Conservation (phyloP, 352 stramenopile species). For the Phytophthora sp. region DNA sequence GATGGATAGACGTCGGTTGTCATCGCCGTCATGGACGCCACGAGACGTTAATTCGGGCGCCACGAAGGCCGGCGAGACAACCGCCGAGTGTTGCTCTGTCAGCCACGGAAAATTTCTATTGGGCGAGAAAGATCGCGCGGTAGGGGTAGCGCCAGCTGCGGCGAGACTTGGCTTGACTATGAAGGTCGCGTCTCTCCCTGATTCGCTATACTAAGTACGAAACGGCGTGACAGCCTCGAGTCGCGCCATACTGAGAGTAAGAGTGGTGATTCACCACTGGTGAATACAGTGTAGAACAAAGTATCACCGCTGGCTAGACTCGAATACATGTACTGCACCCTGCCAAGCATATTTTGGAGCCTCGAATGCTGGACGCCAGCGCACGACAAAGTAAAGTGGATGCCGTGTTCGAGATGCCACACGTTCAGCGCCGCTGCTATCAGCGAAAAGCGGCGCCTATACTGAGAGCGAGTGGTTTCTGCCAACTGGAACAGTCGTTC, state of each 20-base stretch:
- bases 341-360: no score
- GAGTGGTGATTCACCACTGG: no score
- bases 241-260: not conserved
- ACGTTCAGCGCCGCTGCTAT: slow-evolving; percentile 30
- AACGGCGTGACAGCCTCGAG: not conserved
- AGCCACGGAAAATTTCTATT: slow-evolving; percentile 38
- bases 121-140: slow-evolving; percentile 28
- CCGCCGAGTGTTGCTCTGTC: not conserved
- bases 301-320: no score
- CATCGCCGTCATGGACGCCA: not conserved
- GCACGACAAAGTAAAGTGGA: slow-evolving; percentile 15
- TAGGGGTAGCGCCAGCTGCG: slow-evolving; percentile 15
- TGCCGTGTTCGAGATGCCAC: slow-evolving; percentile 12
- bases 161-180: slow-evolving; percentile 18
- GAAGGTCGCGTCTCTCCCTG: slow-evolving; percentile 12
- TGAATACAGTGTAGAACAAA: no score
- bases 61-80: no score
- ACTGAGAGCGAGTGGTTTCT: slow-evolving; percentile 16
- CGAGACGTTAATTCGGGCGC: not conserved
- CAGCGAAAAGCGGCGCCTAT: slow-evolving; percentile 5
- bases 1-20: slow-evolving; percentile 15
- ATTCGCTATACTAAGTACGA: slow-evolving; percentile 24
- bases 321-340: no score
- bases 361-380: not conserved
- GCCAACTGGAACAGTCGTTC: not conserved